These are phyloP conservation scores for Davidsoniella virescens DNA, from an alignment of 2,329 filamentous ascomycete genomes.

Conservation along the genomic window DNA sequence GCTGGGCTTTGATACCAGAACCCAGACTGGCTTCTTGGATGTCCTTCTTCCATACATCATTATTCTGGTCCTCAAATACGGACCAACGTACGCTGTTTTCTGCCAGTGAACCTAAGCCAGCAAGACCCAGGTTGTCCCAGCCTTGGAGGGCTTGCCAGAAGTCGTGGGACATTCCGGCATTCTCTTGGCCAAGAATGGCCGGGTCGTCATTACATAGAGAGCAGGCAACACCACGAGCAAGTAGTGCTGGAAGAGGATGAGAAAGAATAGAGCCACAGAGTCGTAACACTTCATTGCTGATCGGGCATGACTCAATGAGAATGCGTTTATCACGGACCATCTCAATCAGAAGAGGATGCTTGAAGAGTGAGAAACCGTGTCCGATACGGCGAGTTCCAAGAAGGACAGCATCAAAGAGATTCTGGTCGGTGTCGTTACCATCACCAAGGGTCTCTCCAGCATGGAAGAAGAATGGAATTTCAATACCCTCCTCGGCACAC, in stretches of 20 bases:
- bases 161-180: conserved; percentile 72
- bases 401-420: conserved; percentile 78
- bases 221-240: conserved; percentile 71
- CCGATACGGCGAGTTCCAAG: conserved; percentile 80
- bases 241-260: conserved; percentile 67
- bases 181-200: conserved; percentile 70
- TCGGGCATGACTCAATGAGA: conserved; percentile 76
- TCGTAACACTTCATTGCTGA: conserved; percentile 75
- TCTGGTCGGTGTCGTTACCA: conserved; percentile 57
- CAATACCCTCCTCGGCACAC: conserved; percentile 59
- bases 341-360: conserved; percentile 77
- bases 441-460: conserved; percentile 72
- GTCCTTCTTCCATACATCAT: conserved; percentile 54
- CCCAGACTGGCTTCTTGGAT: conserved; percentile 62
- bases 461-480: conserved; percentile 91
- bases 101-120: conserved; percentile 69
- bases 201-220: conserved; percentile 84
- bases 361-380: conserved; percentile 75
- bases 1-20: conserved; percentile 49
- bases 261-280: conserved; percentile 60
- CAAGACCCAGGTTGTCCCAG: conserved; percentile 79
- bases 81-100: conserved; percentile 90
- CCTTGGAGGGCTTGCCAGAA: conserved; percentile 90
- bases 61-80: conserved; percentile 63
- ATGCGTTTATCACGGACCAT: conserved; percentile 82